A percentile compares a stretch with the other conserved stretches of the same genome.
Conservation (phyloP, 768 basidiomycete species). For the Dentipellis sp. region DNA sequence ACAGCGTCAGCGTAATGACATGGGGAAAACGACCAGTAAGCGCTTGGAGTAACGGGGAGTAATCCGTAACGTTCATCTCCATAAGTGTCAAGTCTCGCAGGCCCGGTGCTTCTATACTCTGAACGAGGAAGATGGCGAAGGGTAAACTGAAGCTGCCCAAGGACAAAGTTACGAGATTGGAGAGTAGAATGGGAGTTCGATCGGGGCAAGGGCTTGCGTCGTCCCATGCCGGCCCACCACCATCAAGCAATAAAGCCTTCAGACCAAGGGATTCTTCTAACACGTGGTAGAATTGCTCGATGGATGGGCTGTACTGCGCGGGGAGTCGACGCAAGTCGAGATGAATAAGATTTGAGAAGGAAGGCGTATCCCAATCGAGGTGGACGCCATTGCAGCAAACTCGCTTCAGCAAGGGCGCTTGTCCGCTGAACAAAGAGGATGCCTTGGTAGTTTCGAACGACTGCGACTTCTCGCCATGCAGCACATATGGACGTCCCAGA, state of each 20-base stretch:
- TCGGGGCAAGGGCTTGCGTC: constrained; percentile 14
- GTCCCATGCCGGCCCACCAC: constrained; percentile 43
- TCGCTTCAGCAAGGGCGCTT: constrained; percentile 35
- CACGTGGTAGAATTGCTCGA: constrained; percentile 43
- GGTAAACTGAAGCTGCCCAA: constrained; percentile 45
- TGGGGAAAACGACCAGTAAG: constrained; percentile 42
- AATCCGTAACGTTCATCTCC: constrained; percentile 42
- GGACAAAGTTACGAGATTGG: constrained; percentile 39
- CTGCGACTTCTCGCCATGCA: constrained; percentile 34
- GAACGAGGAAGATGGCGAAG: constrained; percentile 38
- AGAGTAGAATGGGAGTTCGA: constrained; percentile 35
- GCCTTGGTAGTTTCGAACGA: constrained; percentile 23
- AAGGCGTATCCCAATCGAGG: constrained; percentile 46
- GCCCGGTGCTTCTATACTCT: constrained; percentile 46
- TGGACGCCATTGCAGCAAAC: constrained; percentile 51
- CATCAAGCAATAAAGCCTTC: constrained; percentile 48
- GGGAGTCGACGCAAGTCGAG: constrained; percentile 60
- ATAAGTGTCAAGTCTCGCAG: constrained; percentile 50
- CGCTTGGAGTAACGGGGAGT: constrained; percentile 34
- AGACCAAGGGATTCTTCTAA: constrained; percentile 33
- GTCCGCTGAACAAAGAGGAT: constrained; percentile 42
- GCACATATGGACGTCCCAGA: constrained; percentile 35
- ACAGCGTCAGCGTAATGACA: constrained; percentile 46
- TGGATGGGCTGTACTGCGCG: constrained; percentile 38
- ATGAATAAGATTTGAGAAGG: constrained; percentile 44